Evolutionary conservation across 192 early-diverging fungal species (phyloP), one percentile per base, ranked within the genome.

Genomic region (Coemansia sp.): DNA sequence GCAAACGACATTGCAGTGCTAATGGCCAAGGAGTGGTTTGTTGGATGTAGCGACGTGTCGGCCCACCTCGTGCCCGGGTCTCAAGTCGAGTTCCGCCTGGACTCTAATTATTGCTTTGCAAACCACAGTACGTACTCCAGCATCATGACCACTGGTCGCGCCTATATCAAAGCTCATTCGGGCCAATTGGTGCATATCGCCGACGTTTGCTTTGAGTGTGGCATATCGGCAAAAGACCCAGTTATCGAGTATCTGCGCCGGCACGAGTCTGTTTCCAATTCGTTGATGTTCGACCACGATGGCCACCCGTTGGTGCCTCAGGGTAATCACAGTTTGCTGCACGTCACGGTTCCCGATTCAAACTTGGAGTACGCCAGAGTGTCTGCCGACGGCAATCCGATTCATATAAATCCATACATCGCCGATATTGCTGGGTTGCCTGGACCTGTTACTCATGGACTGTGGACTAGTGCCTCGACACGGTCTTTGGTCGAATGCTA

Each of bases 321-420:
- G 0, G 44, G 16, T n/a, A 40, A 59, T 8, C 39, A 62, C 0
- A 19, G 6, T 0, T 19, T 59, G 29, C 19, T 63, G 31, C 51
- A 45, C 4, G 51, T 53, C 8, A 66, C 37, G 19, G 88, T 91
- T 14, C 93, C 92, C 21, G 79, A 82, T 16, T 87, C 90, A 68
- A 98, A 98, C 83, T 77, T 84, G 39, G 86, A 87, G 60, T 95
- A 95, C 78, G 92, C 93, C 36, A 78, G 84, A 46, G 85, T 89
- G 2, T 91, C 92, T 2, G 89, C 91, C 40, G 96, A 98, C 66
- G 85, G 87, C 77, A 96, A 96, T 72, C 94, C 95, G 39, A 94
- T 96, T 67, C 96, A 98, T 81, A 91, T 89, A 69, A 96, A 95
- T 84, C 89, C 90, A 42, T 95, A 94, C 84, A 90, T 98, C 83